Percentiles rank a stretch among this genome's conserved stretches.
phyloP scores from a whole-genome alignment of 2,329 filamentous ascomycete species.

The Westerdykella aurantiaca region DNA sequence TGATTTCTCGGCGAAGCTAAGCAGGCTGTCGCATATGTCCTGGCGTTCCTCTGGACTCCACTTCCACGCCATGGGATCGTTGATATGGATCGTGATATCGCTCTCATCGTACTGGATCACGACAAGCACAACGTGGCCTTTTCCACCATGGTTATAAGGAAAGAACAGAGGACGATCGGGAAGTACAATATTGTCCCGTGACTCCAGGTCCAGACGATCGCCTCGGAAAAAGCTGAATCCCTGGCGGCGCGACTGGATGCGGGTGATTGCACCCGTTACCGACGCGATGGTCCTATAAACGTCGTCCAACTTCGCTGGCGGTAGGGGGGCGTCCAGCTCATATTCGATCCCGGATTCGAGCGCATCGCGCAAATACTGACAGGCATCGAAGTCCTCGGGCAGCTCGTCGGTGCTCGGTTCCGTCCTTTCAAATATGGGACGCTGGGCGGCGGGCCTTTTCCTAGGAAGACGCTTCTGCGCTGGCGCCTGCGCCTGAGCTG shows the following conservation, averaged over 20 bases:
- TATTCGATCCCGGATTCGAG: not conserved
- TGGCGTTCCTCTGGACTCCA: not conserved
- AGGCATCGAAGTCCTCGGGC: conserved; percentile 3
- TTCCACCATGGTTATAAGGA: not conserved
- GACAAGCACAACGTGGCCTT: conserved; percentile 9
- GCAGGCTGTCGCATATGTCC: too few relatives aligned
- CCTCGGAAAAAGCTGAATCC: conserved; percentile 4
- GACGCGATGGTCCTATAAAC: conserved; percentile 4
- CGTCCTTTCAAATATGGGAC: too few relatives aligned
- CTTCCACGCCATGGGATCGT: conserved; percentile 8
- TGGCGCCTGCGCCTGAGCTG: too few relatives aligned
- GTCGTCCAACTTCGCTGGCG: not conserved
- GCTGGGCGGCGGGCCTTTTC: too few relatives aligned
- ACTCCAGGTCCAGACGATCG: not conserved
- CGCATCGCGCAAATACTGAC: conserved; percentile 3
- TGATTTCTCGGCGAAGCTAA: too few relatives aligned
- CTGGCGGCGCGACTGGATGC: not conserved
- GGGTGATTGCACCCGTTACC: conserved; percentile 10
- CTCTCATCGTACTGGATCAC: conserved; percentile 7
- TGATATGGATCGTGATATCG: conserved; percentile 3
- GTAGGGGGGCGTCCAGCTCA: too few relatives aligned
- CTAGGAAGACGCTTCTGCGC: too few relatives aligned
- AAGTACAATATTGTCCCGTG: conserved; percentile 1
- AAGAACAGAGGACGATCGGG: conserved; percentile 10
- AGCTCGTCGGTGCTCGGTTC: not conserved